phyloP scores from a whole-genome alignment of 805 yeast species.

The Isabelozyma gotoi region DNA sequence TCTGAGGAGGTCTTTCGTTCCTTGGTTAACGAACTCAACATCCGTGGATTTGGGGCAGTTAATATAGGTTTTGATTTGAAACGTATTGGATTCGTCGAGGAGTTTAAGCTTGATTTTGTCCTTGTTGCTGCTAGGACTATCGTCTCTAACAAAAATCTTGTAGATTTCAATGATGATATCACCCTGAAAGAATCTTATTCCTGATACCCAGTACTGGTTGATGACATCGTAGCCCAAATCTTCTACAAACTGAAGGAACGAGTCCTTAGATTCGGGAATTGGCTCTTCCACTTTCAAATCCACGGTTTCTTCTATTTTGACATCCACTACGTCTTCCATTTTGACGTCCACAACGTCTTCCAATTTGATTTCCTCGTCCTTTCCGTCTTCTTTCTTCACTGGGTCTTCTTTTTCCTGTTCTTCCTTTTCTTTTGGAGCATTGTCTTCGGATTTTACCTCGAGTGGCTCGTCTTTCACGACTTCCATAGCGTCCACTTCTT shows the following conservation, averaged over 20 bases:
- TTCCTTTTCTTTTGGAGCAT: background rate
- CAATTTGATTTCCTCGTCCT: background rate
- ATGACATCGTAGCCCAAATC: constrained; percentile 72
- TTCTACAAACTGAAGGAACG: constrained; percentile 45
- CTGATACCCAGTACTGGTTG: constrained; percentile 60
- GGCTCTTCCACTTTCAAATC: constrained; percentile 4
- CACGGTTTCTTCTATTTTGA: too few species aligned
- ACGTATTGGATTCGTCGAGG: constrained; percentile 55
- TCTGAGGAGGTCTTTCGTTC: constrained; percentile 58
- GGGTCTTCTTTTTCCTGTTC: background rate
- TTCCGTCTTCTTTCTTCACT: background rate
- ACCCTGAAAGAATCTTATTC: constrained; percentile 60
- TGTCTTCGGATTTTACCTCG: background rate
- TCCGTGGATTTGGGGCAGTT: constrained; percentile 74
- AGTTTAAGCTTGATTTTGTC: constrained; percentile 31
- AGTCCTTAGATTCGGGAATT: constrained; percentile 21
- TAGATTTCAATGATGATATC: constrained; percentile 61
- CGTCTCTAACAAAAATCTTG: constrained; percentile 42
- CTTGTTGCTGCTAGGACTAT: constrained; percentile 22
- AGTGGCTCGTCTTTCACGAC: constrained; percentile 1
- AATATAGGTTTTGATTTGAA: constrained; percentile 63
- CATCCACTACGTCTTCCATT: constrained; percentile 6
- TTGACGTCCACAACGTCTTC: constrained; percentile 2
- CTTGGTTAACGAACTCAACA: constrained; percentile 65
- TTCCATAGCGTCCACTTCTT: constrained; percentile 2